Evolutionary conservation across 1,284 basidiomycete genomes (phyloP).

Genomic region (Tilletia horrida): DNA sequence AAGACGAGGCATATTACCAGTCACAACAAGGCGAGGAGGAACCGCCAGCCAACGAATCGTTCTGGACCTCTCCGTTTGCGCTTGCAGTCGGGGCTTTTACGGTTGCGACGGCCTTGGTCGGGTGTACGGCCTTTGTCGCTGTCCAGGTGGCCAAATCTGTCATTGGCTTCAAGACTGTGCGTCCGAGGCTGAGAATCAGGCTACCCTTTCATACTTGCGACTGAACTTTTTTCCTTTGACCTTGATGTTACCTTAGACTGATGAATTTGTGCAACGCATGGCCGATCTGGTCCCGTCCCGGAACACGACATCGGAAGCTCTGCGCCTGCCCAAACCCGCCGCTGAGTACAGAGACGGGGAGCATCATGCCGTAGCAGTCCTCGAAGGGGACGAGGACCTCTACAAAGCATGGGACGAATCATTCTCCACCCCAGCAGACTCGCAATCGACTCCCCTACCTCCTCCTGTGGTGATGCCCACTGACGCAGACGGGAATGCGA

Average conservation of each 20-base stretch:
- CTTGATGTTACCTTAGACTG: neutral
- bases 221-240: neutral
- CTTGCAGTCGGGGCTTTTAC: conserved; percentile 3
- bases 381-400: neutral
- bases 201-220: neutral
- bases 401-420: conserved; percentile 6
- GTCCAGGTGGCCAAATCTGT: neutral
- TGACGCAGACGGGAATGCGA: neutral
- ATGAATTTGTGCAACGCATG: conserved; percentile 14
- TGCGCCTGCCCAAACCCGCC: neutral
- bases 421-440: neutral
- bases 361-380: too few species aligned
- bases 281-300: conserved; percentile 8
- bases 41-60: neutral
- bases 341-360: neutral
- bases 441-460: neutral
- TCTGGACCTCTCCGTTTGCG: conserved; percentile 1
- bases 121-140: neutral
- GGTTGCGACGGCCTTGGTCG: neutral
- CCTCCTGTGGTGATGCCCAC: neutral
- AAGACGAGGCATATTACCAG: neutral
- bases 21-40: neutral
- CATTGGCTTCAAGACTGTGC: conserved; percentile 12
- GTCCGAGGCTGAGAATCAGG: neutral
- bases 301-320: neutral